phyloP scores from a whole-genome alignment of 2,329 filamentous ascomycete genomes.

The Pseudodiploospora longispora region DNA sequence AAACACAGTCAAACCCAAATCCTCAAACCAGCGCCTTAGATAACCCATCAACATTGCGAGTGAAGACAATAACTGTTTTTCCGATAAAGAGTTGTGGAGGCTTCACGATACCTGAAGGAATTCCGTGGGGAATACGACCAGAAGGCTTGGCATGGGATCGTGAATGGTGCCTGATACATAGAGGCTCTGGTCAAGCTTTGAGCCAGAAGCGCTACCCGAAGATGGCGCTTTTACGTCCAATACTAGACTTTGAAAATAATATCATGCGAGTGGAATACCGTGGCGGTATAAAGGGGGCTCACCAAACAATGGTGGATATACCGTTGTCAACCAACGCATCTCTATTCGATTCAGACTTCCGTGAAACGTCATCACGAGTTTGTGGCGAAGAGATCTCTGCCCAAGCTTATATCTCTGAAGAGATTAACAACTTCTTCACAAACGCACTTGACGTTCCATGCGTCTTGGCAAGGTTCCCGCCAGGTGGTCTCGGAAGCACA shows the following conservation, averaged over 20 bases:
- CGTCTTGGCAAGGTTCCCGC: slow-evolving; percentile 74
- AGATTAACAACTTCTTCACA: slow-evolving; percentile 72
- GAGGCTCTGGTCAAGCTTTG: slow-evolving; percentile 73
- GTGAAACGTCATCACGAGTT: slow-evolving; percentile 53
- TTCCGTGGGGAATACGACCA: slow-evolving; percentile 65
- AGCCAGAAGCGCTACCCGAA: slow-evolving; percentile 82
- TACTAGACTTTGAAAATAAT: slow-evolving; percentile 61
- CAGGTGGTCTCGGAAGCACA: slow-evolving; percentile 49
- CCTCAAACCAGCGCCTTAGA: not conserved
- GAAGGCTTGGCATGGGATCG: slow-evolving; percentile 92
- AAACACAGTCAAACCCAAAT: not conserved
- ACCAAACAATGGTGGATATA: slow-evolving; percentile 35
- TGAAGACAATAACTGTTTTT: slow-evolving; percentile 67
- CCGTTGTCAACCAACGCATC: slow-evolving; percentile 62
- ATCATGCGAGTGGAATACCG: slow-evolving; percentile 53
- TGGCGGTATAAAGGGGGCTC: slow-evolving; percentile 20
- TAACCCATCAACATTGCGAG: slow-evolving; percentile 16
- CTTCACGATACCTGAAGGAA: slow-evolving; percentile 56
- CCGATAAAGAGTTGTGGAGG: slow-evolving; percentile 93
- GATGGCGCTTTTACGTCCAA: slow-evolving; percentile 78
- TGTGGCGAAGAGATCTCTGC: slow-evolving; percentile 74
- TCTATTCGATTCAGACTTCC: slow-evolving; percentile 37
- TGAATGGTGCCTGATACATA: slow-evolving; percentile 91
- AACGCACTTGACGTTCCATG: slow-evolving; percentile 69
- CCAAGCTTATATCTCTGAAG: slow-evolving; percentile 57